These are phyloP conservation scores for Alternaria burnsii DNA, from an alignment of 2,329 filamentous ascomycete species.

Conservation along the genomic window DNA sequence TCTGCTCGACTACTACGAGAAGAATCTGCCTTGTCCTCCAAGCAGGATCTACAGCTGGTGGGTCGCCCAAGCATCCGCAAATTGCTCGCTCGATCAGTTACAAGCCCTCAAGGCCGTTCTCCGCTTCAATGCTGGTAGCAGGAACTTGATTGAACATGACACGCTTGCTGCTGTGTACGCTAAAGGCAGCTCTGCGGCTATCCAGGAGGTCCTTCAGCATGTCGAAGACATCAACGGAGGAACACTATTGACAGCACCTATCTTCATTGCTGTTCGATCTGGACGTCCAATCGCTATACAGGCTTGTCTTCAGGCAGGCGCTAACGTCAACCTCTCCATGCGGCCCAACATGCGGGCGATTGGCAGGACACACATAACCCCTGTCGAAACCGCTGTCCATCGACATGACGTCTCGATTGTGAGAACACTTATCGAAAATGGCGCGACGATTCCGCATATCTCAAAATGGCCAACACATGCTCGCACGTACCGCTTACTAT, in stretches of 20 bases:
- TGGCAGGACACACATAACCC: neutral
- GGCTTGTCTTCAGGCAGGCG: neutral
- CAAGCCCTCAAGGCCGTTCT: neutral
- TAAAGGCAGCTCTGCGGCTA: neutral
- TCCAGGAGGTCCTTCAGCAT: neutral
- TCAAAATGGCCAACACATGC: neutral
- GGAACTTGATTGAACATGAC: neutral
- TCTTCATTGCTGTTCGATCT: neutral
- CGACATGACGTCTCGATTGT: accelerated
- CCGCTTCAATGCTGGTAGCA: neutral
- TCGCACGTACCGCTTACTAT: neutral
- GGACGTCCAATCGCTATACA: neutral
- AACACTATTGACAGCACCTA: neutral
- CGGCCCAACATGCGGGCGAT: neutral
- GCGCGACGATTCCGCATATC: neutral
- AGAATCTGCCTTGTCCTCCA: neutral
- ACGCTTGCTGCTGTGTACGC: neutral
- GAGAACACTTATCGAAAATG: neutral
- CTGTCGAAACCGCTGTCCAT: neutral
- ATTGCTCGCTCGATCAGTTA: neutral
- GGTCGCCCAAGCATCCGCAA: neutral
- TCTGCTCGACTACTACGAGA: neutral
- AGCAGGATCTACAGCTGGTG: neutral
- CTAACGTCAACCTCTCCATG: neutral
- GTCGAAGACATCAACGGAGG: neutral